Evolutionary conservation across 164 flowering plant genomes (phyloP), one percentile per base, ranked within the genome.

Genomic region (Liquidambar formosana): DNA sequence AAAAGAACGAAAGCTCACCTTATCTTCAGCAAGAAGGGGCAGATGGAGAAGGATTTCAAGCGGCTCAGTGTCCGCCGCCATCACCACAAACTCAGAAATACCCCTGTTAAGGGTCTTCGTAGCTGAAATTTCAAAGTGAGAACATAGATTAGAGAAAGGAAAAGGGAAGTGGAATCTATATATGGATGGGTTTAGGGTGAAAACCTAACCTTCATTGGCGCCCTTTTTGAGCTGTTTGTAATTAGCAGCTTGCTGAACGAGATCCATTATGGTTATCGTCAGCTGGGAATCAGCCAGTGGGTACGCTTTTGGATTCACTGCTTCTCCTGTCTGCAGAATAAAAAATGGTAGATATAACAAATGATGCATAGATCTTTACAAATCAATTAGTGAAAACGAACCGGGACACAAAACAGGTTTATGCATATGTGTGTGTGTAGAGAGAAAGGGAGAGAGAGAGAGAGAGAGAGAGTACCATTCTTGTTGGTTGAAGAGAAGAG

Each of bases 31-130:
- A 16, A 91, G 86, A 46, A 91, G 65, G 3, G 97, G 97, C 63
- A 91, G 87, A 61, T 91, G 94, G 58, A 91, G 89, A 69, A 91
- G 89, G 57, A 91, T 89, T 68, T 91, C 97, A 51, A 91, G 85
- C 0, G 97, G 94, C 77, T 91, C 90, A 0, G 93, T 77, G 48
- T 91, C 97, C 0, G 94, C 94, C 5, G 93, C 97, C 97, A 91
- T 88, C 49, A 91, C 97, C 1, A 91, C 74, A 63, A 91, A 91
- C 83, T 91, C 97, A 5, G 97, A 85, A 10, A 89, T 86, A n/a
- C 94, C 97, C 66, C 94, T 84, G 74, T 89, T 91, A 18, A 88
- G 73, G 0, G 93, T 89, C 86, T 91, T 91, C 0, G 97, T 91
- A 0, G 94, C 94, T 91, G 84, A 57, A 75, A 71, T 19, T 6